Percentiles rank a stretch among this genome's conserved stretches.
Conservation (phyloP, 306 rosid species). For the Luffa acutangula region DNA sequence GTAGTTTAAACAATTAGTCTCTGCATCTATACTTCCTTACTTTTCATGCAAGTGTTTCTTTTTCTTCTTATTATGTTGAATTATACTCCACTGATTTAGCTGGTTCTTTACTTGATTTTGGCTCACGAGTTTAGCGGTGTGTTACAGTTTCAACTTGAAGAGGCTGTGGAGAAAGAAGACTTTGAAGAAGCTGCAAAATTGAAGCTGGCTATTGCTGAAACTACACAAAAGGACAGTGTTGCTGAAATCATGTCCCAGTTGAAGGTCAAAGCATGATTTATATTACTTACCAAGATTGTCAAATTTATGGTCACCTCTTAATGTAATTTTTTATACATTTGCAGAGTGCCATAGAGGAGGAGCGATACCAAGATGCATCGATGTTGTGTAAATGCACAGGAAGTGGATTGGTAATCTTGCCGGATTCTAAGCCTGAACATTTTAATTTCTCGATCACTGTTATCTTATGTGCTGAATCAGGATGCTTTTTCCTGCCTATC, state of each 20-base stretch:
- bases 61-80: not conserved
- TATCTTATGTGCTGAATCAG: conserved; percentile 5
- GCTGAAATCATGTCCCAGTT: conserved; percentile 71
- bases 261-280: conserved; percentile 40
- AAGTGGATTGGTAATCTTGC: conserved; percentile 79
- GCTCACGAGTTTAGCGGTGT: not conserved
- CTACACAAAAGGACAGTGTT: conserved; percentile 76
- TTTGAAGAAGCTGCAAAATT: conserved; percentile 76
- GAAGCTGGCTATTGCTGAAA: conserved; percentile 62
- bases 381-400: conserved; percentile 74
- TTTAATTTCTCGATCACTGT: not conserved
- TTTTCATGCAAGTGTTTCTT: not conserved
- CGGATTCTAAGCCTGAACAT: not conserved
- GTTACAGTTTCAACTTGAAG: conserved; percentile 89
- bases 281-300: not conserved
- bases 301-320: not conserved
- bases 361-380: conserved; percentile 89
- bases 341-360: conserved; percentile 83
- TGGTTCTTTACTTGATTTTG: not conserved
- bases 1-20: not conserved
- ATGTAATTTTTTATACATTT: not conserved
- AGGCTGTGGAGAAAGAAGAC: conserved; percentile 89
- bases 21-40: not conserved
- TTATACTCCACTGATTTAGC: not conserved
- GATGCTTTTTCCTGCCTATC: not conserved